phyloP scores from a whole-genome alignment of 2,329 filamentous ascomycete species.

The Decorospora gaudefroyi region DNA sequence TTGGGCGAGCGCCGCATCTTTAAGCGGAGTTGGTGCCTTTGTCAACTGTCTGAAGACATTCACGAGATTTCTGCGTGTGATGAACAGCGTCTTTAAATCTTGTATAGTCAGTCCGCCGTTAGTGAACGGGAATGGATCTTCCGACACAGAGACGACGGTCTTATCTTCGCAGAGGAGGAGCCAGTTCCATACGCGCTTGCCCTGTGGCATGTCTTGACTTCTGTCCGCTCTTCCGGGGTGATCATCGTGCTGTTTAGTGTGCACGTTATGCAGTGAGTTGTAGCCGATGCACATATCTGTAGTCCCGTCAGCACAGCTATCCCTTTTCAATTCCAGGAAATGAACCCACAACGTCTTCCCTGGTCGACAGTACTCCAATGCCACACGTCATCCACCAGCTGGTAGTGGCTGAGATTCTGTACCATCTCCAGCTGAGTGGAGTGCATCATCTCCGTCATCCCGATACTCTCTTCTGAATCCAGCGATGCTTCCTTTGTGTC shows the following conservation, averaged over 20 bases:
- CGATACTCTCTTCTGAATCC: constrained; percentile 45
- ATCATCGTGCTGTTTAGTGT: constrained; percentile 28
- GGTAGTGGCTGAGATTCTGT: constrained; percentile 56
- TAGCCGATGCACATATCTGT: constrained; percentile 71
- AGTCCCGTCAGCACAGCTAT: constrained; percentile 7
- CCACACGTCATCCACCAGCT: constrained; percentile 71
- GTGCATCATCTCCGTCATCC: constrained; percentile 44
- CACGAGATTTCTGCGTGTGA: constrained; percentile 62
- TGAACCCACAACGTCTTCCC: constrained; percentile 62
- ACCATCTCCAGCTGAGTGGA: constrained; percentile 45
- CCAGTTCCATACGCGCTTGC: constrained; percentile 70
- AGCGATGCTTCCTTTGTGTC: constrained; percentile 19
- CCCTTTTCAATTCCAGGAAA: not conserved
- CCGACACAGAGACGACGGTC: constrained; percentile 72
- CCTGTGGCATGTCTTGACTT: constrained; percentile 51
- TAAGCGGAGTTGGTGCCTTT: constrained; percentile 52
- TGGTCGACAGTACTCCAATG: constrained; percentile 76
- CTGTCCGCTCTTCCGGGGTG: constrained; percentile 41
- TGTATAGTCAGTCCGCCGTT: constrained; percentile 46
- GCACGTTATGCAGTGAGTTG: constrained; percentile 63
- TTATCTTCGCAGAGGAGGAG: constrained; percentile 70
- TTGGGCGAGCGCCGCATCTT: constrained; percentile 49
- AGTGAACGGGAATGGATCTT: constrained; percentile 56
- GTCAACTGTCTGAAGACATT: constrained; percentile 67
- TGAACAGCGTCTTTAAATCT: constrained; percentile 55